Percentiles rank a stretch among this genome's conserved stretches.
Evolutionary conservation across 139 green algal species (phyloP).

Genomic region (Chlorella sp.): DNA sequence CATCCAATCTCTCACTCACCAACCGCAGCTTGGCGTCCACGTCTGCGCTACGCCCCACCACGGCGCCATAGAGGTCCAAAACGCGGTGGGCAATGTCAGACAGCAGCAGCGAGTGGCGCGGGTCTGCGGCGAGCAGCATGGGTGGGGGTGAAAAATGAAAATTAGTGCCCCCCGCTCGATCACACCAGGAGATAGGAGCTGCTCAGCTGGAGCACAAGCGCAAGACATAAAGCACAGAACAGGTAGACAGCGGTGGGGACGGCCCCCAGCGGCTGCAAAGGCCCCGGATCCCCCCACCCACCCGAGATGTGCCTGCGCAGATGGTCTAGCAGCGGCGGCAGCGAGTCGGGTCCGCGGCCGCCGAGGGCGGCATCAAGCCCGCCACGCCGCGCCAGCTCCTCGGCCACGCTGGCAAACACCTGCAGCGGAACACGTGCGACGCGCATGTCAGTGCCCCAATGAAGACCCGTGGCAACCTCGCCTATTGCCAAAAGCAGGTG

Average conservation of each 20-base stretch:
- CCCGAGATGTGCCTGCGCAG: slow-evolving; percentile 45
- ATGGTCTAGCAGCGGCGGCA: slow-evolving; percentile 72
- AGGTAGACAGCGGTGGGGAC: background rate
- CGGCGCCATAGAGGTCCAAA: slow-evolving; percentile 67
- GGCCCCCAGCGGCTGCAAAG: background rate
- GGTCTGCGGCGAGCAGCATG: no score
- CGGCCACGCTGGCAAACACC: slow-evolving; percentile 73
- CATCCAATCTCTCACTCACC: background rate
- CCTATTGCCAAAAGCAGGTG: no score
- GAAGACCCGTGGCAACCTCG: no score
- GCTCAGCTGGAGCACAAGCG: slow-evolving; percentile 28
- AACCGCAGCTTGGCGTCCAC: background rate
- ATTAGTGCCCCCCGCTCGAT: no score
- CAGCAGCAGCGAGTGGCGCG: slow-evolving; percentile 60
- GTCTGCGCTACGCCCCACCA: slow-evolving; percentile 30
- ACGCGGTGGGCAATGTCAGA: slow-evolving; percentile 59
- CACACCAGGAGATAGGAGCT: no score
- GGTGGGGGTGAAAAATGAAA: no score
- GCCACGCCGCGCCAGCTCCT: slow-evolving; percentile 74
- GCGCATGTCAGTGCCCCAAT: background rate
- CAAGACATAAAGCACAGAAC: background rate
- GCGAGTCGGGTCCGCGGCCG: slow-evolving; percentile 47
- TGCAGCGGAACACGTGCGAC: background rate
- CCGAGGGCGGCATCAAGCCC: slow-evolving; percentile 67
- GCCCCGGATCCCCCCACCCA: no score